Evolutionary conservation across 495 filamentous ascomycete species (phyloP).

Genomic region (Neurospora discreta): DNA sequence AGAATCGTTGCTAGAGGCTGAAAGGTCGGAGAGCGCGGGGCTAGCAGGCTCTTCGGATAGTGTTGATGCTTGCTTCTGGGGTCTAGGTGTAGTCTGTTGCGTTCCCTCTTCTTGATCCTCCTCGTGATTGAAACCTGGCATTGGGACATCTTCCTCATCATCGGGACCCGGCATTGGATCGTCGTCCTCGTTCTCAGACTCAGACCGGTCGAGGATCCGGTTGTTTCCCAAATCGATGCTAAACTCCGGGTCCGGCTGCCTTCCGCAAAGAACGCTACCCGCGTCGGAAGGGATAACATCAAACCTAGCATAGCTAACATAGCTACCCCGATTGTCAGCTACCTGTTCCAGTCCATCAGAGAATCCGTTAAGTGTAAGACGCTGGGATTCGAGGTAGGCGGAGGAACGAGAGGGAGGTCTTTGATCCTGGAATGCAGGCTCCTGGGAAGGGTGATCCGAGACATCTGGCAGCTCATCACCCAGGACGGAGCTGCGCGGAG

Average conservation of each 20-base stretch:
- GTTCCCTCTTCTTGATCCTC: not conserved
- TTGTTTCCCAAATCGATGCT: slow-evolving; percentile 13
- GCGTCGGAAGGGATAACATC: slow-evolving; percentile 17
- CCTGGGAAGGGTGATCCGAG: not conserved
- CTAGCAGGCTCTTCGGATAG: slow-evolving; percentile 5
- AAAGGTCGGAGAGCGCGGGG: slow-evolving; percentile 3
- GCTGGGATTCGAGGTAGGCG: slow-evolving; percentile 13
- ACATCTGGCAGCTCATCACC: not conserved
- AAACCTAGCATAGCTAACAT: slow-evolving; percentile 7
- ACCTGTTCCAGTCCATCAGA: slow-evolving; percentile 11
- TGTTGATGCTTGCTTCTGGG: not conserved
- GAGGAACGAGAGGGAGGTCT: not conserved
- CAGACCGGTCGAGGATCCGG: slow-evolving; percentile 13
- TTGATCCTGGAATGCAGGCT: not conserved
- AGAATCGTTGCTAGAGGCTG: slow-evolving; percentile 14
- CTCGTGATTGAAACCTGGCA: too few relatives aligned
- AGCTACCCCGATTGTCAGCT: not conserved
- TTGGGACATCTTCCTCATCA: not conserved
- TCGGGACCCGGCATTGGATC: not conserved
- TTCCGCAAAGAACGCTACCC: slow-evolving; percentile 26
- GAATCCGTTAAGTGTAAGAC: slow-evolving; percentile 15
- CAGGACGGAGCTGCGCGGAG: not conserved
- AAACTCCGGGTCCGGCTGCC: slow-evolving; percentile 27
- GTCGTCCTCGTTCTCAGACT: slow-evolving; percentile 9
- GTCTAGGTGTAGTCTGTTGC: not conserved